These are phyloP conservation scores for Monosporascus sp. DNA, from an alignment of 2,329 filamentous ascomycete species.

Conservation along the genomic window DNA sequence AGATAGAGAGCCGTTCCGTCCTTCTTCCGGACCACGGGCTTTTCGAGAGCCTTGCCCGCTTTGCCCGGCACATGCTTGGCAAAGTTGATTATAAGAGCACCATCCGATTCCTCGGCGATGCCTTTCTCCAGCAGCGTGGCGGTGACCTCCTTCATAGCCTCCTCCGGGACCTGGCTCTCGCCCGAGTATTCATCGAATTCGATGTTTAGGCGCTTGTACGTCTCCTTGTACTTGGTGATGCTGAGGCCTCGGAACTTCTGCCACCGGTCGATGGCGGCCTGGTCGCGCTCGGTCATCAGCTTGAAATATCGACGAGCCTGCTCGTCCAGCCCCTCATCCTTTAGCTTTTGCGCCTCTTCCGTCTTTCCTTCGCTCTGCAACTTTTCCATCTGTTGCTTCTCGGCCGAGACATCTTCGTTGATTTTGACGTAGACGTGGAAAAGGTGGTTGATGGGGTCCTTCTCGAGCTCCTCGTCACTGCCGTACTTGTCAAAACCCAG, in stretches of 20 bases:
- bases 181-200: conserved; percentile 62
- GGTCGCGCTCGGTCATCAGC: conserved; percentile 54
- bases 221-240: conserved; percentile 51
- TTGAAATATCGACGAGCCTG: conserved; percentile 58
- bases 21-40: conserved; percentile 65
- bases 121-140: conserved; percentile 57
- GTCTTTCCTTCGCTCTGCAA: conserved; percentile 41
- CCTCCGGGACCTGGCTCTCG: conserved; percentile 65
- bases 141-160: conserved; percentile 60
- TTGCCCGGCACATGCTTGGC: conserved; percentile 61
- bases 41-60: conserved; percentile 63
- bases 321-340: conserved; percentile 38
- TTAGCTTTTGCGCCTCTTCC: conserved; percentile 36
- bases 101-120: conserved; percentile 64
- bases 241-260: conserved; percentile 52
- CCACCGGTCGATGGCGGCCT: conserved; percentile 51
- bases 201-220: conserved; percentile 56
- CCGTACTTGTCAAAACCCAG: conserved; percentile 65
- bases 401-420: conserved; percentile 54
- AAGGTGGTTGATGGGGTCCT: conserved; percentile 66
- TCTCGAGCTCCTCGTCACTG: conserved; percentile 55
- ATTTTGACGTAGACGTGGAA: conserved; percentile 70
- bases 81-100: conserved; percentile 69
- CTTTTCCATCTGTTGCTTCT: conserved; percentile 54
- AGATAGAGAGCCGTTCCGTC: conserved; percentile 74